A percentile compares a stretch with the other conserved stretches of the same genome.
Conservation (phyloP, 495 filamentous ascomycete species). For the Podospora bellae-mahoneyi region DNA sequence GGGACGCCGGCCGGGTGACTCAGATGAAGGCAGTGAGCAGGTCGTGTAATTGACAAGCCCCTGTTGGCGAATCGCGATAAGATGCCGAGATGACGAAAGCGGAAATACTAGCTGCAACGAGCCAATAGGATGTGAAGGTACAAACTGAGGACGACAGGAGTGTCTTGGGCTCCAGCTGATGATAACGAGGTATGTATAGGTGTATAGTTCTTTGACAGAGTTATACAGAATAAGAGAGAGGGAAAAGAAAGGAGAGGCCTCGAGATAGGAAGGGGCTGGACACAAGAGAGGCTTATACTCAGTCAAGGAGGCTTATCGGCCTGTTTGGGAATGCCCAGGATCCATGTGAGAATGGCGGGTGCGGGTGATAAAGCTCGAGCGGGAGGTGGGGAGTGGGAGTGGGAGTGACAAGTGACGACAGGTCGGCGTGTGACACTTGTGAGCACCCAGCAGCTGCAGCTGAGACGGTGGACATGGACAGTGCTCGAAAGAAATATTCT, state of each 20-base stretch:
- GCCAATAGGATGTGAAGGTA: background rate
- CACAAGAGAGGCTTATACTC: conserved; percentile 9
- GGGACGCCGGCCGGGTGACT: conserved; percentile 21
- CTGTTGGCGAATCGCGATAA: conserved; percentile 16
- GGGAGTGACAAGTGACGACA: conserved; percentile 18
- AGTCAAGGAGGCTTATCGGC: conserved; percentile 18
- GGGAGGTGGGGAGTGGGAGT: conserved; percentile 13
- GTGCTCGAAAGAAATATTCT: background rate
- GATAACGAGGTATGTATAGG: background rate
- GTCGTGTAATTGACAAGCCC: background rate
- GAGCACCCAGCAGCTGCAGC: background rate
- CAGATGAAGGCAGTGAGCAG: conserved; percentile 12
- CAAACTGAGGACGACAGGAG: background rate
- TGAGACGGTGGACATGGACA: conserved; percentile 2
- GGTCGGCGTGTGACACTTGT: conserved; percentile 11
- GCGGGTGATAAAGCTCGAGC: conserved; percentile 13
- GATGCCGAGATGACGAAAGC: conserved; percentile 16
- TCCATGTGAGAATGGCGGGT: conserved; percentile 2
- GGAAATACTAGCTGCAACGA: conserved; percentile 10
- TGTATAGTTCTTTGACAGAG: background rate
- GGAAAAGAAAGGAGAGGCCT: conserved; percentile 7
- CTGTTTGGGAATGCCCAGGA: conserved; percentile 11
- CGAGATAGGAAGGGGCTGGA: background rate
- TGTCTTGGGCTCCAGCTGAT: background rate
- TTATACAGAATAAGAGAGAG: conserved; percentile 2